Conservation (phyloP, 805 yeast species). For the Kuraishia cidri region DNA sequence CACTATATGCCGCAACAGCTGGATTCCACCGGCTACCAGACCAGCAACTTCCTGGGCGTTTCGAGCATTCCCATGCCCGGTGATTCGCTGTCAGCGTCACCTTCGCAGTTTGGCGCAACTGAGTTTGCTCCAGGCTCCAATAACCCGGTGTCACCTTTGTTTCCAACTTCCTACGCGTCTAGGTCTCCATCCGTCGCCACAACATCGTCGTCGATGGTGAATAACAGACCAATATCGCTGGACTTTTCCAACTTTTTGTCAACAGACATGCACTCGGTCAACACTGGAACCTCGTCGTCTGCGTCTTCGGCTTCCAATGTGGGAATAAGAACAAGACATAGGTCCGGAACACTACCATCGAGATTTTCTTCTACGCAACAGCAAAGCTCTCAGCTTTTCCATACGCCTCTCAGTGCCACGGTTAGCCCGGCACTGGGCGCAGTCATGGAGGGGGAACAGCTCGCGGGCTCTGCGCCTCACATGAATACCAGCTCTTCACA, state of each 20-base stretch:
- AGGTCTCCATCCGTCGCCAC: not conserved
- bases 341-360: constrained; percentile 79
- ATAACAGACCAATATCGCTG: not conserved
- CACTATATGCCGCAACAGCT: too few relatives aligned
- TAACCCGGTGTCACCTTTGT: not conserved
- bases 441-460: constrained; percentile 13
- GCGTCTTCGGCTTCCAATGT: constrained; percentile 10
- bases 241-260: constrained; percentile 2
- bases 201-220: not conserved
- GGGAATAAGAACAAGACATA: constrained; percentile 45
- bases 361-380: constrained; percentile 27
- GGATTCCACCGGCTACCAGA: too few relatives aligned
- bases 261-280: not conserved
- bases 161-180: not conserved
- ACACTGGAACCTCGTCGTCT: not conserved
- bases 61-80: too few relatives aligned
- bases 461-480: too few relatives aligned
- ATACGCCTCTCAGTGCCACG: constrained; percentile 9
- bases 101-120: too few relatives aligned
- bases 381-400: constrained; percentile 6
- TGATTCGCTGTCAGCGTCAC: too few relatives aligned
- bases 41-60: too few relatives aligned
- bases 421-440: constrained; percentile 17
- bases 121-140: too few relatives aligned
- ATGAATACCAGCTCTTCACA: too few relatives aligned